Conservation (phyloP, 495 filamentous ascomycete genomes). For the Aspergillus cavernicola region DNA sequence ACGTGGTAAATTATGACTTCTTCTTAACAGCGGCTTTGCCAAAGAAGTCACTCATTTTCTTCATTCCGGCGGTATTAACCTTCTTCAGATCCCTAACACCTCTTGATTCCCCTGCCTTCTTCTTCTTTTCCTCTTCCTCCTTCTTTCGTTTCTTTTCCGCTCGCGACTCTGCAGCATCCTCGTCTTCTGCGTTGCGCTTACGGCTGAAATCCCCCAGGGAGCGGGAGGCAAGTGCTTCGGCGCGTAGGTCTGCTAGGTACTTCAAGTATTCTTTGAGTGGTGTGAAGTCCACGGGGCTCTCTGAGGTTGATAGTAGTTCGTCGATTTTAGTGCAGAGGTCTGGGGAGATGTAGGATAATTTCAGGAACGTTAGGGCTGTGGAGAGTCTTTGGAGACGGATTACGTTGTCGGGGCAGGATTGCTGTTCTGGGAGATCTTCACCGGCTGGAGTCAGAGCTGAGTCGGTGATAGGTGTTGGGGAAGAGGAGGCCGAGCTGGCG, state of each 20-base stretch:
- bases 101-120: conserved; percentile 65
- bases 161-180: conserved; percentile 50
- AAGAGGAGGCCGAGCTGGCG: conserved; percentile 31
- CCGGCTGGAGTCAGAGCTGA: conserved; percentile 17
- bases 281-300: conserved; percentile 60
- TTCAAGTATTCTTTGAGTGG: conserved; percentile 65
- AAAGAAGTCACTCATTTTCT: conserved; percentile 95
- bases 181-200: conserved; percentile 68
- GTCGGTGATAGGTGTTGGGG: conserved; percentile 41
- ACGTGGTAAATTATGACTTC: conserved; percentile 22
- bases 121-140: conserved; percentile 73
- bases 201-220: conserved; percentile 67
- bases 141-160: conserved; percentile 61
- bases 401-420: conserved; percentile 44
- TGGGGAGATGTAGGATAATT: conserved; percentile 62
- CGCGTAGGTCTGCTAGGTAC: conserved; percentile 58
- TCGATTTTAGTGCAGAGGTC: conserved; percentile 48
- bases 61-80: conserved; percentile 88
- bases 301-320: conserved; percentile 39
- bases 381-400: conserved; percentile 65
- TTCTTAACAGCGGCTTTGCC: conserved; percentile 55
- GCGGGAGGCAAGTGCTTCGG: conserved; percentile 64
- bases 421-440: conserved; percentile 29
- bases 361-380: conserved; percentile 72
- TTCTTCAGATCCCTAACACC: conserved; percentile 79